Conservation (phyloP, 129 eudicot species). For the Lonicera japonica region DNA sequence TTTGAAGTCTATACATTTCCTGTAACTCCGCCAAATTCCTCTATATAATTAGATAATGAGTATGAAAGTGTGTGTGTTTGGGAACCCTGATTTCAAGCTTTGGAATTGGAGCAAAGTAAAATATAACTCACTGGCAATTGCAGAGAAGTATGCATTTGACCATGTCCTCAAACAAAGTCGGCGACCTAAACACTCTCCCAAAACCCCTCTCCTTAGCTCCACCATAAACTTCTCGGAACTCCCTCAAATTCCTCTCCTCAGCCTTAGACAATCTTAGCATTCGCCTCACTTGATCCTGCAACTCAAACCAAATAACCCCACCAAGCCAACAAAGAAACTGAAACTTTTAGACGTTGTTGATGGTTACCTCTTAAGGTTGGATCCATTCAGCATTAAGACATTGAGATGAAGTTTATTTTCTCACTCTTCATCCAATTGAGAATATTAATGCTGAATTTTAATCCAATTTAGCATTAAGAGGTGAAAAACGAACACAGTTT, state of each 20-base stretch:
- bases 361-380: too few species aligned
- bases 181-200: constrained; percentile 82
- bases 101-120: background rate
- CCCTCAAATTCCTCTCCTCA: constrained; percentile 53
- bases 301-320: background rate
- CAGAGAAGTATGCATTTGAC: constrained; percentile 86
- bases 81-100: too few species aligned
- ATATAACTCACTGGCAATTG: constrained; percentile 75
- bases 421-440: too few species aligned
- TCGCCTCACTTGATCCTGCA: constrained; percentile 68
- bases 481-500: too few species aligned
- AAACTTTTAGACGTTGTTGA: too few species aligned
- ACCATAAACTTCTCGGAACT: constrained; percentile 44
- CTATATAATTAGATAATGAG: background rate
- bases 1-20: too few species aligned
- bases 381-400: too few species aligned
- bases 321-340: background rate
- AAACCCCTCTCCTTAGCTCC: constrained; percentile 62
- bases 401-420: too few species aligned
- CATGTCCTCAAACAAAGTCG: constrained; percentile 90
- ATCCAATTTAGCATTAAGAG: too few species aligned
- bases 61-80: background rate
- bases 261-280: constrained; percentile 67
- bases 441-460: too few species aligned
- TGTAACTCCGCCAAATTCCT: too few species aligned